Conservation (phyloP, 331 rosid species). For the Rosa hybrid region DNA sequence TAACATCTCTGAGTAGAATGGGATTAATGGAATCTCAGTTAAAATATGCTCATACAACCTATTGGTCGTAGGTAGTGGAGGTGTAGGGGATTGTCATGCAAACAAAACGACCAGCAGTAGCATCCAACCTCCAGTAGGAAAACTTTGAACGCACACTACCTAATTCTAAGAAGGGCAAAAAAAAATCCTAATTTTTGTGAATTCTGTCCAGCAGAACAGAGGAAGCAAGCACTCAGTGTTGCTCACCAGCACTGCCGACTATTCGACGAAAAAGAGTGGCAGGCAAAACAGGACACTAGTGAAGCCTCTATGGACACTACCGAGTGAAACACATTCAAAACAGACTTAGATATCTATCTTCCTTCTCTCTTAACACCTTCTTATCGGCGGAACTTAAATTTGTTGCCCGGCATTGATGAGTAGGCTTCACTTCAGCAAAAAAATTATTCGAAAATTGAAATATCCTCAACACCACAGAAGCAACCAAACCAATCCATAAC, state of each 20-base stretch:
- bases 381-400: background rate
- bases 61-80: background rate
- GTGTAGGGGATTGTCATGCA: background rate
- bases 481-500: background rate
- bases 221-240: background rate
- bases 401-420: background rate
- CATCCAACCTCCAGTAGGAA: background rate
- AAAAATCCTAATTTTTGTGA: background rate
- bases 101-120: background rate
- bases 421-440: constrained; percentile 5
- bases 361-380: background rate
- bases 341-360: background rate
- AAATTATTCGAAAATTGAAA: background rate
- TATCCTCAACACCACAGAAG: constrained; percentile 2
- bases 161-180: background rate
- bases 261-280: background rate
- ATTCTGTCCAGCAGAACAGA: background rate
- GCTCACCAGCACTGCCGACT: background rate
- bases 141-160: background rate
- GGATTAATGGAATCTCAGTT: background rate
- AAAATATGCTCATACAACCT: background rate
- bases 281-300: background rate
- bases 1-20: background rate
- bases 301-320: background rate
- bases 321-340: background rate